Percentiles rank a stretch among this genome's conserved stretches.
phyloP scores from a whole-genome alignment of 371 early-diverging fungal genomes.

The Circinella umbellata region DNA sequence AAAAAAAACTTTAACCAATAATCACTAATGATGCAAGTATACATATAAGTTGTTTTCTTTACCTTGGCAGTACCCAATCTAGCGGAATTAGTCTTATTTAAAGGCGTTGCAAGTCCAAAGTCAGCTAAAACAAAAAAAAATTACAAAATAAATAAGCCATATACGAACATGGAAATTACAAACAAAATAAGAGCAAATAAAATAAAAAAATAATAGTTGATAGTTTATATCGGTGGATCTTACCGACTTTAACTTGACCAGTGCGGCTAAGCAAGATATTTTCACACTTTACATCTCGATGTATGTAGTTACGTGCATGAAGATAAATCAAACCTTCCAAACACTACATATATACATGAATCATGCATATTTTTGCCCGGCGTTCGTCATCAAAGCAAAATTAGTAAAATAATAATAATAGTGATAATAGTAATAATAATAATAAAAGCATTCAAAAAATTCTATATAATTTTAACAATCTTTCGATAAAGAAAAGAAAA shows the following conservation, averaged over 20 bases:
- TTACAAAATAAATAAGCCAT: neutral
- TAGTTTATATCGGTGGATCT: neutral
- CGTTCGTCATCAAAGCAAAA: too few relatives aligned
- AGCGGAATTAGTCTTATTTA: conserved; percentile 36
- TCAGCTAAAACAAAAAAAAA: conserved; percentile 34
- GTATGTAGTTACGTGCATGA: conserved; percentile 56
- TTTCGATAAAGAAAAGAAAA: too few relatives aligned
- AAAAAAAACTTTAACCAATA: neutral
- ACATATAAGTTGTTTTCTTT: conserved; percentile 3
- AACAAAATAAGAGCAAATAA: conserved; percentile 5
- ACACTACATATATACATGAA: conserved; percentile 22
- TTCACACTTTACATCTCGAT: conserved; percentile 60
- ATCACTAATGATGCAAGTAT: too few relatives aligned
- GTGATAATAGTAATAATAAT: too few relatives aligned
- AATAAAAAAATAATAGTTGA: neutral
- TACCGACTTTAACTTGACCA: conserved; percentile 58
- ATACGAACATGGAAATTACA: neutral
- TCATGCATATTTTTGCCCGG: too few relatives aligned
- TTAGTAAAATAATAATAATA: too few relatives aligned
- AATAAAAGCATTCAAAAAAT: too few relatives aligned
- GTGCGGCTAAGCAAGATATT: conserved; percentile 46
- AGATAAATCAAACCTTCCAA: conserved; percentile 53
- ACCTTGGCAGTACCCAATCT: conserved; percentile 54
- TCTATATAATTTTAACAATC: too few relatives aligned
- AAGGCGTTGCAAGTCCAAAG: conserved; percentile 53